Percentiles rank a stretch among this genome's conserved stretches.
These are phyloP conservation scores for Penicillium sp. DNA, from an alignment of 2,329 filamentous ascomycete genomes.

Conservation along the genomic window DNA sequence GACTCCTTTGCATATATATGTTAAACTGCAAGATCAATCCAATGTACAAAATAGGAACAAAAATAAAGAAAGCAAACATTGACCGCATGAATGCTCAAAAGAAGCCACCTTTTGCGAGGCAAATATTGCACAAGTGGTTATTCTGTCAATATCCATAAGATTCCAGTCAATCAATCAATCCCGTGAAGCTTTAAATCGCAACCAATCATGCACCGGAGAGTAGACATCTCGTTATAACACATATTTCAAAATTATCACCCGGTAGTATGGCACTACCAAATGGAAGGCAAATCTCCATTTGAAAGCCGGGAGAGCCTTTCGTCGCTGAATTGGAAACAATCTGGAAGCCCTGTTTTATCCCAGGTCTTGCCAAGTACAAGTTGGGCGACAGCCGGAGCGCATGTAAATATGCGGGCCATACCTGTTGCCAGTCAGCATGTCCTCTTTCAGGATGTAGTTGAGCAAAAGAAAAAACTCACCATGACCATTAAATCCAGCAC, in stretches of 20 bases:
- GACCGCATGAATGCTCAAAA: neutral
- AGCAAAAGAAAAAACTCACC: constrained; percentile 25
- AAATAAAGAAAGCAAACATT: too few species aligned
- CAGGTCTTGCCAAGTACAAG: constrained; percentile 42
- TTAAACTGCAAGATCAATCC: too few species aligned
- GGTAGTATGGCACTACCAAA: constrained; percentile 15
- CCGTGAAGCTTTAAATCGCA: neutral
- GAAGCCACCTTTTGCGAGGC: neutral
- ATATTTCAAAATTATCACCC: neutral
- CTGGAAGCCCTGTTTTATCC: constrained; percentile 40
- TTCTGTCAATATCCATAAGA: neutral
- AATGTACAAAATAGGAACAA: too few species aligned
- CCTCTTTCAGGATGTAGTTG: neutral
- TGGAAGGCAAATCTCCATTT: constrained; percentile 16
- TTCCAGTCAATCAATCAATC: neutral
- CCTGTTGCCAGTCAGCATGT: constrained; percentile 11
- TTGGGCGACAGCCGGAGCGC: constrained; percentile 47
- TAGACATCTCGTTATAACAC: too few species aligned
- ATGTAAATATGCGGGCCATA: constrained; percentile 51
- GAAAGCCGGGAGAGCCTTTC: constrained; percentile 25
- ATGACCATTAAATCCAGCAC: constrained; percentile 53
- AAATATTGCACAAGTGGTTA: neutral
- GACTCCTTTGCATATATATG: too few species aligned
- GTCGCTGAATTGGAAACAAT: constrained; percentile 38
- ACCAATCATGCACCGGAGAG: neutral